A percentile compares a stretch with the other conserved stretches of the same genome.
phyloP scores from a whole-genome alignment of 2,329 filamentous ascomycete genomes.

The Monilinia laxa region DNA sequence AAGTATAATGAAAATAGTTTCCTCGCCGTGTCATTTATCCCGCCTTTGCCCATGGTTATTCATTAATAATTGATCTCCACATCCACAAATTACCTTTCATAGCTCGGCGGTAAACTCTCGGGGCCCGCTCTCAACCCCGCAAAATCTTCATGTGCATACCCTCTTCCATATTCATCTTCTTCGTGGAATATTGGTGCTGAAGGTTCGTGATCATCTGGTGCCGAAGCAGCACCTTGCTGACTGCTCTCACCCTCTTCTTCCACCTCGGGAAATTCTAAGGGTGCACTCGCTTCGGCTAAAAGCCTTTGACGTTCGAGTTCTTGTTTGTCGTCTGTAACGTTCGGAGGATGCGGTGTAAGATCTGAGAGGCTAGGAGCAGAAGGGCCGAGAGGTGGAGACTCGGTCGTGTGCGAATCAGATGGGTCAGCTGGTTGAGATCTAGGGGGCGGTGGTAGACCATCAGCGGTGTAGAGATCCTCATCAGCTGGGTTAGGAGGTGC shows the following conservation, averaged over 20 bases:
- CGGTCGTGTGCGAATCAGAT: background rate
- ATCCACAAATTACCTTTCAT: conserved; percentile 32
- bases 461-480: conserved; percentile 54
- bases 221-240: conserved; percentile 14
- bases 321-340: conserved; percentile 64
- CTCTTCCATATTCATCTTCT: conserved; percentile 50
- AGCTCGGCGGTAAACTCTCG: conserved; percentile 37
- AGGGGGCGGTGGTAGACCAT: conserved; percentile 41
- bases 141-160: conserved; percentile 29
- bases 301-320: conserved; percentile 61
- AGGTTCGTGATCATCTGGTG: conserved; percentile 42
- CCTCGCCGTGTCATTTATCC: background rate
- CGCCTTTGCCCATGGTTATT: background rate
- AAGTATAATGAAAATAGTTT: background rate
- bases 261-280: conserved; percentile 54
- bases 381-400: conserved; percentile 27
- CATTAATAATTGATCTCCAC: background rate
- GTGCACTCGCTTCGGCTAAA: conserved; percentile 53
- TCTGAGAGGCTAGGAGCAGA: conserved; percentile 34
- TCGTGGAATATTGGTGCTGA: conserved; percentile 60
- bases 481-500: conserved; percentile 41
- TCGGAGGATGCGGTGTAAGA: conserved; percentile 29
- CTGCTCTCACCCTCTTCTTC: conserved; percentile 38
- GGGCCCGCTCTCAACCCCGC: conserved; percentile 22
- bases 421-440: conserved; percentile 25